Conservation (phyloP, 179 eudicot species). For the Gypsophila paniculata region DNA sequence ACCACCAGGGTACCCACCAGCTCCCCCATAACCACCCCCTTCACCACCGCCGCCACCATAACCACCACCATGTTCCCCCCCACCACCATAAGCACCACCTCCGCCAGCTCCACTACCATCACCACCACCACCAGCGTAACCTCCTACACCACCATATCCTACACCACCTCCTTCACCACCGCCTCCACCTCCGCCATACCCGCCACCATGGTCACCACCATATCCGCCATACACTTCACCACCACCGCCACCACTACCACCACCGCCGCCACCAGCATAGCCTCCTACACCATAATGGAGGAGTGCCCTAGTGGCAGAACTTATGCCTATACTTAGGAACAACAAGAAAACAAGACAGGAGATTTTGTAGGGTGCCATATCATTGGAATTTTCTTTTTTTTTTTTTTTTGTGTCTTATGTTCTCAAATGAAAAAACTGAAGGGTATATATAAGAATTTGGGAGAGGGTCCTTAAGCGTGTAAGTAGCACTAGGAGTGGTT, state of each 20-base stretch:
- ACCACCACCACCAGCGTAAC: constrained; percentile 34
- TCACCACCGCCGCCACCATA: constrained; percentile 43
- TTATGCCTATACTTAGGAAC: constrained; percentile 31
- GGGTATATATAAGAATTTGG: constrained; percentile 39
- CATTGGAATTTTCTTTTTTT: constrained; percentile 17
- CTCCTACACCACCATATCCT: constrained; percentile 29
- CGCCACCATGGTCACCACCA: constrained; percentile 34
- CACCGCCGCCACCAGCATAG: constrained; percentile 31
- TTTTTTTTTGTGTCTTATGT: constrained; percentile 21
- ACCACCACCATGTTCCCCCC: constrained; percentile 31
- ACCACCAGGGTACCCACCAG: constrained; percentile 29
- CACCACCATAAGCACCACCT: constrained; percentile 37
- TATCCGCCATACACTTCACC: constrained; percentile 29
- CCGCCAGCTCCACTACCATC: constrained; percentile 40
- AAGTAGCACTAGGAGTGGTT: constrained; percentile 27
- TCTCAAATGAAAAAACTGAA: constrained; percentile 9
- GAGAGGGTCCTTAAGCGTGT: constrained; percentile 27
- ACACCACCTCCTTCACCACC: constrained; percentile 28
- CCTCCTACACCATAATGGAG: constrained; percentile 38
- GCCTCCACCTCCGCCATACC: constrained; percentile 24
- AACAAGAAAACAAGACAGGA: constrained; percentile 33
- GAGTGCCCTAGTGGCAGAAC: constrained; percentile 44
- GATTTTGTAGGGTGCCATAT: constrained; percentile 35
- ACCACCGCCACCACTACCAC: constrained; percentile 31
- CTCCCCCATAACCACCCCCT: constrained; percentile 43